These are phyloP conservation scores for Russula brevipes DNA, from an alignment of 768 basidiomycete species.

Conservation along the genomic window DNA sequence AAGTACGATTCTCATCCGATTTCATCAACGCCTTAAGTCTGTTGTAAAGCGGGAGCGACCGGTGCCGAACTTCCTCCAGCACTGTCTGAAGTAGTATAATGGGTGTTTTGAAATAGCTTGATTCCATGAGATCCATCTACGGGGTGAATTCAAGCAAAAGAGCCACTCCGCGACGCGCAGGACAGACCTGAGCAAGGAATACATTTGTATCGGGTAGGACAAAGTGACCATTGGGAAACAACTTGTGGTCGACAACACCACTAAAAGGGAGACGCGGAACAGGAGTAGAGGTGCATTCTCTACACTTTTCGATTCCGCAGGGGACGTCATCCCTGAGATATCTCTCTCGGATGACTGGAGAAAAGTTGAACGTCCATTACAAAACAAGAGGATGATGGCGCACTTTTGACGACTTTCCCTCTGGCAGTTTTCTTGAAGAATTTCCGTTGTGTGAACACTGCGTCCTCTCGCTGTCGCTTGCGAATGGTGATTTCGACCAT, in stretches of 20 bases:
- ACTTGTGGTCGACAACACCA: constrained; percentile 54
- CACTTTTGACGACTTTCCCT: constrained; percentile 93
- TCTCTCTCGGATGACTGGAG: constrained; percentile 75
- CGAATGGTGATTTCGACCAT: constrained; percentile 65
- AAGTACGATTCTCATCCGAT: constrained; percentile 79
- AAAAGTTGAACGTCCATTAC: not conserved
- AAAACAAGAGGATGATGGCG: constrained; percentile 22
- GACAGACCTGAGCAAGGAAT: constrained; percentile 76
- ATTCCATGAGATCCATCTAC: constrained; percentile 93
- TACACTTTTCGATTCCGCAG: constrained; percentile 76
- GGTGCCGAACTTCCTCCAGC: constrained; percentile 91
- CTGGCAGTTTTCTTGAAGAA: constrained; percentile 94
- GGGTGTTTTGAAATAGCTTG: constrained; percentile 64
- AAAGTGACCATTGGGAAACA: constrained; percentile 66
- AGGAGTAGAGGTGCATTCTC: constrained; percentile 45
- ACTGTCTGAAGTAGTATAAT: constrained; percentile 94
- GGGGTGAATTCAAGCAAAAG: not conserved
- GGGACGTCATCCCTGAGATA: constrained; percentile 90
- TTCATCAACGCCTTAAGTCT: constrained; percentile 80
- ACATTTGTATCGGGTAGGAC: constrained; percentile 94
- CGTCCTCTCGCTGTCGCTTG: constrained; percentile 67
- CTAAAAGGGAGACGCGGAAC: constrained; percentile 49
- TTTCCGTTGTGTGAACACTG: constrained; percentile 75
- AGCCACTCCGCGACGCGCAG: not conserved
- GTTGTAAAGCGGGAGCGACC: constrained; percentile 88